Base-by-base conservation (phyloP, 2,329 filamentous ascomycete species). In the Pseudogymnoascus destructans region DNA sequence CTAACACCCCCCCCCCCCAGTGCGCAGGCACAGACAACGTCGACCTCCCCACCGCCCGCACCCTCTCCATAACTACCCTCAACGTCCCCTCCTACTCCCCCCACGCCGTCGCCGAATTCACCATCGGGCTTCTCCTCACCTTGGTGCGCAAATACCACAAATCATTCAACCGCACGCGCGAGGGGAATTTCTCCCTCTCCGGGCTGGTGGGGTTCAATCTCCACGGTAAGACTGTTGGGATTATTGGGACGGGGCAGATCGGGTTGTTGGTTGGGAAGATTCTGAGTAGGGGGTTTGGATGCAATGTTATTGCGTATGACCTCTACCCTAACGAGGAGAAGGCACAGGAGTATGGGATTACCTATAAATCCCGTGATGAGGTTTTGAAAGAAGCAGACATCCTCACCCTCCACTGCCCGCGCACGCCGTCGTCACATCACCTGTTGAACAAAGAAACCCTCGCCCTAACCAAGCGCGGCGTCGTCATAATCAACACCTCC, bases 1-100 rank as follows among this genome's bases (percentile, higher is more conserved):
- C 46, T 52, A 30, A 52, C 25, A 36, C 10, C 10, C 10, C 23
- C 62, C 77, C 85, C 21, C 74, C 86, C 58, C 81, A 84, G 57
- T 86, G 84, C 69, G 84, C 84, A 1, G 84, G 84, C 59, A 85
- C 76, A 74, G 85, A 87, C 72, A 81, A 85, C 64, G 78, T 86
- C 60, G 79, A 86, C 66, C 77, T 86, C 19, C 67, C 68, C 15
- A 72, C 74, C 1, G 84, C 84, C 58, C 72, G 76, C 63, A 66
- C 69, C 17, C 74, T 81, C 3, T 76, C 77, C 59, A 70, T 87
- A 62, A 79, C 79, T 65, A 81, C 86, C 46, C 81, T 81, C 63
- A 81, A 83, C 60, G 83, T 87, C 32, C 83, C 84, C 1, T 78
- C 80, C 2, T 87, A 87, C 71, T 83, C 81, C 6, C 84, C 84